These are phyloP conservation scores for Torulaspora franciscae DNA, from an alignment of 805 yeast species.

Conservation along the genomic window DNA sequence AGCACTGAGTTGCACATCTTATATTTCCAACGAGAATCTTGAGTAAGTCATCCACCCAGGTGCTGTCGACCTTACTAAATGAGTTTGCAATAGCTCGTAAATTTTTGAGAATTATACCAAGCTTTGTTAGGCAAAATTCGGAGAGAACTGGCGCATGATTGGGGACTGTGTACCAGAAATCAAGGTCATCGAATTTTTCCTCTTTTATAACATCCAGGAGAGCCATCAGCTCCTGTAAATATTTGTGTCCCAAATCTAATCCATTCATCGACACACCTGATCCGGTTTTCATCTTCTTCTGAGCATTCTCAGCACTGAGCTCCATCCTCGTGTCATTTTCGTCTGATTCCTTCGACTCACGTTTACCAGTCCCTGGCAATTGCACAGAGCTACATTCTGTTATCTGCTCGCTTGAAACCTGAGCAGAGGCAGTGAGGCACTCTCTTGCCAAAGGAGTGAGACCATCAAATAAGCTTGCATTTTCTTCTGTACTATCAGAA, in stretches of 20 bases:
- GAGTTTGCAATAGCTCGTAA: constrained; percentile 14
- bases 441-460: constrained; percentile 26
- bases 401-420: constrained; percentile 7
- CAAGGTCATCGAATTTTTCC: constrained; percentile 11
- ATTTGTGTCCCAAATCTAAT: constrained; percentile 19
- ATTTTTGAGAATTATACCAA: constrained; percentile 21
- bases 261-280: constrained; percentile 25
- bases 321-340: neutral
- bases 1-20: constrained; percentile 4
- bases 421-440: constrained; percentile 10
- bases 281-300: constrained; percentile 19
- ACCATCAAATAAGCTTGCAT: constrained; percentile 14
- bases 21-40: constrained; percentile 22
- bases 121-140: constrained; percentile 14
- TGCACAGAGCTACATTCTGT: neutral
- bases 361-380: neutral
- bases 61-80: constrained; percentile 9
- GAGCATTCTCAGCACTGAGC: neutral
- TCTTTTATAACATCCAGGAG: constrained; percentile 13
- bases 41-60: constrained; percentile 16
- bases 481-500: neutral
- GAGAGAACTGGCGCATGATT: constrained; percentile 14
- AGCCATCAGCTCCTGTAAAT: constrained; percentile 19
- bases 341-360: constrained; percentile 9
- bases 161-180: constrained; percentile 20